Base-by-base conservation (phyloP, 768 basidiomycete species). In the Tylopilus subfusipes region DNA sequence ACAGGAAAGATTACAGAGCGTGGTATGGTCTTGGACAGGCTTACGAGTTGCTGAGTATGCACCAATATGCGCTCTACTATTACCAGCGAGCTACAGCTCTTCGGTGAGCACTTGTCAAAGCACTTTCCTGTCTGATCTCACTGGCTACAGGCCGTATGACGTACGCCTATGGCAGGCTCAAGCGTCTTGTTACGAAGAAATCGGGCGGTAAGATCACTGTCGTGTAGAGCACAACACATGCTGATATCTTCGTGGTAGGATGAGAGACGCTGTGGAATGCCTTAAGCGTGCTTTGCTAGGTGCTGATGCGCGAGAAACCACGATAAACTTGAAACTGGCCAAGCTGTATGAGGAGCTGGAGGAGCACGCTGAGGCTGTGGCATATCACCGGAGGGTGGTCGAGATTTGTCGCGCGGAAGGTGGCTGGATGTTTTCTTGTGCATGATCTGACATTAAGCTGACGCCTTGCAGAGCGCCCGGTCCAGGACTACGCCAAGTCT, bases 1-100 rank as follows among this genome's bases (percentile, higher is more conserved):
- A 96, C 64, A 82, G 92, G 51, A 97, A 98, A 68, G 97, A 99
- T 72, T 98, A 97, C 66, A 75, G 96, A 54, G 96, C 95, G 7
- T 99, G 97, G 97, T 98, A 95, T 72, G 97, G 97, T 33, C 84
- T 99, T 49, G 97, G 96, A 4, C 97, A 99, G 68, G 93, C 96
- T 13, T 99, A 98, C 68, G 96, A 98, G 64, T 78, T 99, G 22
- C 74, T 98, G 50, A 94, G 89, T 66, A 98, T 98, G 95, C 93
- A 93, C 58, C 86, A 92, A 66, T 98, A 98, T 73, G 89, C 96
- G 6, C 76, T 98, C 27, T 85, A 96, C 71, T 99, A 98, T 72
- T 98, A 95, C 68, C 95, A 98, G 66, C 85, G 92, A 64, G 95
- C 97, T 4, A 95, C 94, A 25, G 90, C 95, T 19, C 76, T 98